phyloP scores from a whole-genome alignment of 2,329 filamentous ascomycete genomes.

The Zalaria sp. region DNA sequence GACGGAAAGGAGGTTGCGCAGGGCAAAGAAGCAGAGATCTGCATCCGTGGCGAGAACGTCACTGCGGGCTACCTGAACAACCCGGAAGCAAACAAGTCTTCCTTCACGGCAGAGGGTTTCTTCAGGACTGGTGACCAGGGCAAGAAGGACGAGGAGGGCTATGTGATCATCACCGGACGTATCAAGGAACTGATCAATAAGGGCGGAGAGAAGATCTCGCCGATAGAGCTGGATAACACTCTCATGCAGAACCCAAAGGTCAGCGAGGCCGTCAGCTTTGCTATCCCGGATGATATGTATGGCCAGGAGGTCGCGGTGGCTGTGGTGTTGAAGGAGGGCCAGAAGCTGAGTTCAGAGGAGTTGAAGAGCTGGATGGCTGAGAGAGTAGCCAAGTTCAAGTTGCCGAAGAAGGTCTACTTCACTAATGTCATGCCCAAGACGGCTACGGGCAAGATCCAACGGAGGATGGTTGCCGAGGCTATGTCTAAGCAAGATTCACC shows the following conservation, averaged over 20 bases:
- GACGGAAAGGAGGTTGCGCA: conserved; percentile 53
- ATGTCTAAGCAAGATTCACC: conserved; percentile 49
- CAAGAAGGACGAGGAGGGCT: conserved; percentile 64
- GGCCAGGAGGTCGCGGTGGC: conserved; percentile 71
- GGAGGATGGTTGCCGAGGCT: conserved; percentile 70
- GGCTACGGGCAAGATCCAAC: conserved; percentile 80
- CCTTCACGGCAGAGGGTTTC: conserved; percentile 63
- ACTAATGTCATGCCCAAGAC: conserved; percentile 80
- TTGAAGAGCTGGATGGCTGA: conserved; percentile 55
- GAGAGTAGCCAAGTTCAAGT: conserved; percentile 69
- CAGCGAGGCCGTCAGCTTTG: conserved; percentile 70
- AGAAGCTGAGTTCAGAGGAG: conserved; percentile 40
- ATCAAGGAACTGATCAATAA: conserved; percentile 93
- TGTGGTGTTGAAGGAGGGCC: conserved; percentile 55
- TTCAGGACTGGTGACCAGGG: conserved; percentile 85
- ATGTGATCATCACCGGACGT: conserved; percentile 74
- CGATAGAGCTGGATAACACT: conserved; percentile 76
- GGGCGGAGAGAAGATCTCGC: conserved; percentile 78
- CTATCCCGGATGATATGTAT: conserved; percentile 68
- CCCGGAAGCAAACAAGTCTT: conserved; percentile 55
- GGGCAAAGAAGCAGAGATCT: conserved; percentile 67
- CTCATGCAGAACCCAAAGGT: conserved; percentile 60
- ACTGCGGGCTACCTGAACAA: conserved; percentile 82
- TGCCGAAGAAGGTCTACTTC: conserved; percentile 61
- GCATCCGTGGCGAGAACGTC: conserved; percentile 68